A percentile compares a stretch with the other conserved stretches of the same genome.
Conservation (phyloP, 2,329 filamentous ascomycete genomes). For the Alternaria arbusti region DNA sequence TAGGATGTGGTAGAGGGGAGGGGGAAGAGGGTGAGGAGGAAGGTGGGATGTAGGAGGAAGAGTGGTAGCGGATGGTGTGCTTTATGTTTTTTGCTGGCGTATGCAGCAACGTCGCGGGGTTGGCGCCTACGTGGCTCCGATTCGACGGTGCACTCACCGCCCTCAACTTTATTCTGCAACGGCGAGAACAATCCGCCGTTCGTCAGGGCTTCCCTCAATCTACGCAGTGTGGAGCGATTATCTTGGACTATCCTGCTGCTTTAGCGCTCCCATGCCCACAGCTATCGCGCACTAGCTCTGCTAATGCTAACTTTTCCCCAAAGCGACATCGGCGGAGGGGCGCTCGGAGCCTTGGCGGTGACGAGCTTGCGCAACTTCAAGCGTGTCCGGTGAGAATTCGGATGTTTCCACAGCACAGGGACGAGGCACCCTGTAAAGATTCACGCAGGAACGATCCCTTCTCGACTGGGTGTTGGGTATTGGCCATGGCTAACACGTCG, state of each 20-base stretch:
- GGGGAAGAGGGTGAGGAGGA: slow-evolving; percentile 9
- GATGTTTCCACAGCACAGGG: not conserved
- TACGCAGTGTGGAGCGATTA: not conserved
- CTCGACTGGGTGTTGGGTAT: not conserved
- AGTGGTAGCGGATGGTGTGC: slow-evolving; percentile 42
- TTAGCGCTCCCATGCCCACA: not conserved
- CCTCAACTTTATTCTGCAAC: slow-evolving; percentile 1
- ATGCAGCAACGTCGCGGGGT: slow-evolving; percentile 13
- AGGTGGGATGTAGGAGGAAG: slow-evolving; percentile 1
- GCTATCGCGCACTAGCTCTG: not conserved
- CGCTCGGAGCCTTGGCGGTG: not conserved
- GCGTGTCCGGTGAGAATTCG: not conserved
- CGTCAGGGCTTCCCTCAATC: not conserved
- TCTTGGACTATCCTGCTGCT: not conserved
- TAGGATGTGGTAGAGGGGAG: not conserved
- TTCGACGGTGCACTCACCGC: slow-evolving; percentile 8
- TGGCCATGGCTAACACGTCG: not conserved
- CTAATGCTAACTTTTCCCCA: not conserved
- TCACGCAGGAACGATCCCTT: not conserved
- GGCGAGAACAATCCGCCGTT: slow-evolving; percentile 1
- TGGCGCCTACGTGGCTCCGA: slow-evolving; percentile 1
- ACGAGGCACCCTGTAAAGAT: not conserved
- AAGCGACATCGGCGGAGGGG: not conserved
- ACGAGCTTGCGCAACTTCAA: not conserved
- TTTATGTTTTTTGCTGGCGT: slow-evolving; percentile 40